Conservation (phyloP, 2,329 filamentous ascomycete genomes). For the Trichoderma afroharzianum region DNA sequence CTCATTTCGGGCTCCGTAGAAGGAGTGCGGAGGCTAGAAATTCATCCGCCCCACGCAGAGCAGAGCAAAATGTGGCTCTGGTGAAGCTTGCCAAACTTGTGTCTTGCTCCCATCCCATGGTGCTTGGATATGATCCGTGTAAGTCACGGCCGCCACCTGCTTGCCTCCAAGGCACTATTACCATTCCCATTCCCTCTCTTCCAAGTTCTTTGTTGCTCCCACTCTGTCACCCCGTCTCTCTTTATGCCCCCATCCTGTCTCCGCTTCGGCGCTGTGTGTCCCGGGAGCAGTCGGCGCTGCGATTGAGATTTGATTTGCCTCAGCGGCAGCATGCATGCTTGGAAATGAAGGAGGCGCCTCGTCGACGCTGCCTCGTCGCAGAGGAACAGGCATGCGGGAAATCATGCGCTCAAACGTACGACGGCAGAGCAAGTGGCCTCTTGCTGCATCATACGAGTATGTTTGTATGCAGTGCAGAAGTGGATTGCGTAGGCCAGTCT, state of each 20-base stretch:
- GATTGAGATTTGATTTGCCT: not conserved
- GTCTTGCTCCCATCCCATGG: not conserved
- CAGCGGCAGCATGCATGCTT: slow-evolving; percentile 3
- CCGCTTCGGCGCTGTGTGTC: not conserved
- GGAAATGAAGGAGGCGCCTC: slow-evolving; percentile 12
- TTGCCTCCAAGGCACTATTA: not conserved
- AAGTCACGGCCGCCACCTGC: not conserved
- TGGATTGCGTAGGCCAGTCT: not conserved
- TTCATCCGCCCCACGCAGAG: slow-evolving; percentile 3
- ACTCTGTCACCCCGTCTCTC: not conserved
- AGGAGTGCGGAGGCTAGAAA: slow-evolving; percentile 2
- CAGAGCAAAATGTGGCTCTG: not conserved
- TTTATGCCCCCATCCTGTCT: not conserved
- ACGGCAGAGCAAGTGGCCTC: slow-evolving; percentile 2
- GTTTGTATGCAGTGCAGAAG: not conserved
- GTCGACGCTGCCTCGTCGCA: not conserved
- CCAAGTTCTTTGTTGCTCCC: not conserved
- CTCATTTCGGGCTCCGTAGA: slow-evolving; percentile 1
- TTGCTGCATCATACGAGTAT: not conserved
- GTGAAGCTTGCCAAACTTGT: not conserved
- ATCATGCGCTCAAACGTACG: slow-evolving; percentile 15
- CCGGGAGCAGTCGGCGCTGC: not conserved
- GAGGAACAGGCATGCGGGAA: slow-evolving; percentile 12
- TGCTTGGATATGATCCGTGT: not conserved
- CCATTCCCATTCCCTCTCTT: not conserved